Base-by-base conservation (phyloP, 768 basidiomycete species). In the Cytidiella melzeri region DNA sequence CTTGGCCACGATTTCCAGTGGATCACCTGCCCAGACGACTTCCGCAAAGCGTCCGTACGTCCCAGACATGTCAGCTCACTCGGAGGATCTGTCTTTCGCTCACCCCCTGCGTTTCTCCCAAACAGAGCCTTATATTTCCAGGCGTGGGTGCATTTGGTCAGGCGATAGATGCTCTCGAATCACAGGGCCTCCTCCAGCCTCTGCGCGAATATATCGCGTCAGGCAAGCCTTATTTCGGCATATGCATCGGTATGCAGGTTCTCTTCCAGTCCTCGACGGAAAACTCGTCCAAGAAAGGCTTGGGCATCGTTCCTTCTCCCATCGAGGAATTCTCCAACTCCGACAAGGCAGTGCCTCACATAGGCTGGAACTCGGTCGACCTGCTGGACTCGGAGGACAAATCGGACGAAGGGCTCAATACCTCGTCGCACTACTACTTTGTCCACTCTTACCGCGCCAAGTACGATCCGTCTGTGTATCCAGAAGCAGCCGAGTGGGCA, bases 201-300 rank as follows among this genome's bases (percentile, higher is more conserved):
- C 74, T 99, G 49, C 78, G 76, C 53, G 68, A 76, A 44, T 99
- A 97, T 66, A 83, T 99, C 58, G 67, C 69, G 13, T 90, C 90
- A 10, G 95, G 96, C 21, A 80, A 76, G 58, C 96, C 95, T 2
- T 99, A 96, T 69, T 91, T 96, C 68, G 92, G 92, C 34, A 98
- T 99, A 72, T 99, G 96, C 70, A 90, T 99, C 61, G 96, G 96
- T 59, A 86, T 99, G 84, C 96, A 99, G 68, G 81, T 96, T 50
- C 87, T 99, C 53, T 98, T 92, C 69, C 71, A 78, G 50, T 82
- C 87, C 12, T 97, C 95, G 13, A 69, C 79, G 53, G 96, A 99
- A 71, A 84, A 84, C 12, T 75, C 80, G 13, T 60, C 64, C 18
- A 69, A 71, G 23, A 65, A 60, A n/a, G 94, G 95, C n/a, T 75